Evolutionary conservation across 2,329 filamentous ascomycete genomes (phyloP).

Genomic region (Endothia cerciana): DNA sequence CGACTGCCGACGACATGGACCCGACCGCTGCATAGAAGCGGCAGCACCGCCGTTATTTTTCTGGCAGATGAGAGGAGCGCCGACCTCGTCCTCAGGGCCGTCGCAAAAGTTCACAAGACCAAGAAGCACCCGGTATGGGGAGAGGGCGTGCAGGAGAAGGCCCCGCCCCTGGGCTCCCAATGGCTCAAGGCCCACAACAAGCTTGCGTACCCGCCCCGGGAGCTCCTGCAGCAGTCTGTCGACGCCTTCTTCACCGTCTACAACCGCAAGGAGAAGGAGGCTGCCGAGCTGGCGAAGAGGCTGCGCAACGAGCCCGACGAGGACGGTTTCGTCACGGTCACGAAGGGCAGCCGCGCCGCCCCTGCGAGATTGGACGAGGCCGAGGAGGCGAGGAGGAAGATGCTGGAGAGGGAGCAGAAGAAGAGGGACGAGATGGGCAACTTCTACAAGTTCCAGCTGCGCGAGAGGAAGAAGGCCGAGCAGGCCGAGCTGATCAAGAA

Average conservation of each 20-base stretch:
- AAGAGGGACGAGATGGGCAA: conserved; percentile 67
- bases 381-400: conserved; percentile 60
- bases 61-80: conserved; percentile 84
- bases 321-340: conserved; percentile 94
- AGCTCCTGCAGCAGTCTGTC: conserved; percentile 70
- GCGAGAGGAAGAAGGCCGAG: conserved; percentile 77
- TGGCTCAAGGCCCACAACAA: conserved; percentile 70
- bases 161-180: conserved; percentile 59
- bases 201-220: conserved; percentile 70
- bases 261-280: conserved; percentile 69
- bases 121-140: conserved; percentile 72
- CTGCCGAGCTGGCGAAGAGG: conserved; percentile 62
- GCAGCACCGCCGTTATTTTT: conserved; percentile 77
- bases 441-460: conserved; percentile 84
- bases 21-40: conserved; percentile 69
- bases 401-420: conserved; percentile 66
- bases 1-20: conserved; percentile 75
- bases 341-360: conserved; percentile 73
- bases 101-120: conserved; percentile 62
- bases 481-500: conserved; percentile 69
- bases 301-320: conserved; percentile 83
- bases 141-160: conserved; percentile 58
- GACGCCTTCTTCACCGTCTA: conserved; percentile 89
- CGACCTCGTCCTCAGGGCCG: conserved; percentile 76
- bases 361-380: conserved; percentile 75